These are phyloP conservation scores for Cenchrus purpureus DNA, from an alignment of 176 grass and related monocot genomes.

Conservation along the genomic window DNA sequence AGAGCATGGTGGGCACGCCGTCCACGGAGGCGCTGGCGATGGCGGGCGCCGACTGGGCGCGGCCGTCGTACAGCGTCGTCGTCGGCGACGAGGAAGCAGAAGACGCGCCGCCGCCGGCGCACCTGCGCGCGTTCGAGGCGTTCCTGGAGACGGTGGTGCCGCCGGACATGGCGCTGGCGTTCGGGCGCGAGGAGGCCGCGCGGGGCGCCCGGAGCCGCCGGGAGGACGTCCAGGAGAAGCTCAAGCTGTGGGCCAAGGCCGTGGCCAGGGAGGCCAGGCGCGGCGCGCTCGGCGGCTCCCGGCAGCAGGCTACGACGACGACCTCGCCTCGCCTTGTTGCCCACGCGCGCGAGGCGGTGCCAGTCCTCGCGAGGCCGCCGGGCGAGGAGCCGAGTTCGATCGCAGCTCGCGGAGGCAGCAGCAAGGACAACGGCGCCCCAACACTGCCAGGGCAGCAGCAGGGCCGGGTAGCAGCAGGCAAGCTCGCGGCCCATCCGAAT, in stretches of 20 bases:
- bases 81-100: background rate
- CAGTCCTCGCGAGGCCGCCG: background rate
- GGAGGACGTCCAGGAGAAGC: constrained; percentile 56
- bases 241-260: constrained; percentile 60
- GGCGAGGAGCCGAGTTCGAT: background rate
- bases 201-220: background rate
- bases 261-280: constrained; percentile 26
- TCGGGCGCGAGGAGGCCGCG: constrained; percentile 20
- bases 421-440: background rate
- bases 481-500: background rate
- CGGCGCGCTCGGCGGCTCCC: background rate
- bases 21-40: constrained; percentile 51
- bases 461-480: background rate
- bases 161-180: constrained; percentile 43
- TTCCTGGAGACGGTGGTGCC: constrained; percentile 55
- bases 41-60: constrained; percentile 25
- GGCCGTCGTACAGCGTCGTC: background rate
- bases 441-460: background rate
- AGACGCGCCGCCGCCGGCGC: constrained; percentile 14
- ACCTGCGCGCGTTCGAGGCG: constrained; percentile 55
- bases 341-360: background rate
- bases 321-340: background rate
- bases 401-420: background rate
- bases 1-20: constrained; percentile 6
- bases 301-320: background rate